Conservation (phyloP, 2,329 filamentous ascomycete genomes). For the Fusarium xylarioides region DNA sequence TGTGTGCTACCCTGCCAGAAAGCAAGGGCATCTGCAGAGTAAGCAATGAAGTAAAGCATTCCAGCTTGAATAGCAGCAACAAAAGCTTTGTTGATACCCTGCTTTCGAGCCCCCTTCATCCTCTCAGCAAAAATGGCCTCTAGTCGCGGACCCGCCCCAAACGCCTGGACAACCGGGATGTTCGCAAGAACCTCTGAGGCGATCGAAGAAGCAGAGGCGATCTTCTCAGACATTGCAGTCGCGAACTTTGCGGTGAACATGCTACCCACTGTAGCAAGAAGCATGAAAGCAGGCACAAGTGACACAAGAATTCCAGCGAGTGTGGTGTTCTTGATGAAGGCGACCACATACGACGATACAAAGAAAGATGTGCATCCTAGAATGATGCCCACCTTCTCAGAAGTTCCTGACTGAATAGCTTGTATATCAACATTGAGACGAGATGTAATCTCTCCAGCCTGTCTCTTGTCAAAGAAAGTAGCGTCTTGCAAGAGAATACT, state of each 20-base stretch:
- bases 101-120: constrained; percentile 58
- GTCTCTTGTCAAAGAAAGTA: constrained; percentile 69
- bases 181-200: constrained; percentile 70
- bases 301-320: constrained; percentile 72
- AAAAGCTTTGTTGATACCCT: constrained; percentile 67
- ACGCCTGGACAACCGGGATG: constrained; percentile 69
- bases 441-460: constrained; percentile 70
- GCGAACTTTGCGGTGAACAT: constrained; percentile 63
- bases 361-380: constrained; percentile 72
- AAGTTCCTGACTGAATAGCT: constrained; percentile 72
- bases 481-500: constrained; percentile 69
- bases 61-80: constrained; percentile 67
- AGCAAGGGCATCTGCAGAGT: constrained; percentile 71
- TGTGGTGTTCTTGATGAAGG: constrained; percentile 70
- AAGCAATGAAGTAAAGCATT: constrained; percentile 72
- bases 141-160: constrained; percentile 66
- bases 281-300: constrained; percentile 68
- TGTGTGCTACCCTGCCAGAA: constrained; percentile 73
- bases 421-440: constrained; percentile 73
- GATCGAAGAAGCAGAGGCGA: constrained; percentile 68
- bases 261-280: constrained; percentile 66
- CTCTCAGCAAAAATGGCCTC: constrained; percentile 67
- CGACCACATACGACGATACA: constrained; percentile 71
- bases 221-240: constrained; percentile 59
- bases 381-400: constrained; percentile 75